Evolutionary conservation across 2,329 filamentous ascomycete genomes (phyloP).

Genomic region (Aspergillus aculeatinus): DNA sequence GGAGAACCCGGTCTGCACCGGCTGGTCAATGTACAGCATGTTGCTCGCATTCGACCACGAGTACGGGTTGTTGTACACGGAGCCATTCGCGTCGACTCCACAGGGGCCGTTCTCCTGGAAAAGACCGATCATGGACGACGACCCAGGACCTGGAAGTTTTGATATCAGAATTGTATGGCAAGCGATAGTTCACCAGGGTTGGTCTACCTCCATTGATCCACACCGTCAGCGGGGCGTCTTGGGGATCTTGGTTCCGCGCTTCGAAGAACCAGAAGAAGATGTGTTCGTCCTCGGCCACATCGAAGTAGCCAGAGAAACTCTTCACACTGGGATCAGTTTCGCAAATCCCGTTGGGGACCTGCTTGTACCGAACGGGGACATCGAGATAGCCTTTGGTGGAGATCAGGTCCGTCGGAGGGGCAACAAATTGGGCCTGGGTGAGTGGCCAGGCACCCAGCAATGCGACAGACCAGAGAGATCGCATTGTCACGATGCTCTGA

Average conservation of each 20-base stretch:
- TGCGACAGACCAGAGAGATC: neutral
- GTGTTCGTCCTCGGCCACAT: conserved; percentile 9
- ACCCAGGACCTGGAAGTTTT: conserved; percentile 17
- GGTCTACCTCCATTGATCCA: conserved; percentile 23
- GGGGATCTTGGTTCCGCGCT: conserved; percentile 6
- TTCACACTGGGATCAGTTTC: conserved; percentile 9
- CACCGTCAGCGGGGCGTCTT: conserved; percentile 15
- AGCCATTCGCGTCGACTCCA: conserved; percentile 20
- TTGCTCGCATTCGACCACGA: conserved; percentile 25
- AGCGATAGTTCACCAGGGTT: neutral
- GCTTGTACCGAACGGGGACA: conserved; percentile 10
- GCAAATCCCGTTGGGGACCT: conserved; percentile 8
- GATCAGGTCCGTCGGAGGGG: conserved; percentile 1
- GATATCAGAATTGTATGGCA: neutral
- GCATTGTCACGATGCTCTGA: neutral
- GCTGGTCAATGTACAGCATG: conserved; percentile 27
- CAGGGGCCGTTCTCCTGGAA: conserved; percentile 38
- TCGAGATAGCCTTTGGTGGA: conserved; percentile 9
- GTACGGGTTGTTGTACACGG: conserved; percentile 23
- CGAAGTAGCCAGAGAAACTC: conserved; percentile 10
- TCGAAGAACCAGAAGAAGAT: conserved; percentile 9
- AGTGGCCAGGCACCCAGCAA: neutral
- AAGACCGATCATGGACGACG: conserved; percentile 35
- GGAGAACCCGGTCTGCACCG: conserved; percentile 22
- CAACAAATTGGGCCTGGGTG: conserved; percentile 3